Base-by-base conservation (phyloP, 768 basidiomycete genomes). In the Chalciporus piperatus region DNA sequence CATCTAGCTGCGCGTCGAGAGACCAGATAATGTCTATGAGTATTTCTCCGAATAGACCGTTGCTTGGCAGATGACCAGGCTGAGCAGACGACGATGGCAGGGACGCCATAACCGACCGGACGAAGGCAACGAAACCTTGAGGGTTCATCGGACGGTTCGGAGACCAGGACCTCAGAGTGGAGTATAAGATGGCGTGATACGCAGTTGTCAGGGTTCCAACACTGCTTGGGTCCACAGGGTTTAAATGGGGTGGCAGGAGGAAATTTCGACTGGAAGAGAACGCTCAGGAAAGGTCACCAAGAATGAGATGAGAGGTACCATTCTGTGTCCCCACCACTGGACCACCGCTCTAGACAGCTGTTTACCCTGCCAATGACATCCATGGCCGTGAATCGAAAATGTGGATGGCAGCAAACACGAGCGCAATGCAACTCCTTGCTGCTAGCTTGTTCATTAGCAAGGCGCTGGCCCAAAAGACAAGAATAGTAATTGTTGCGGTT, bases 1-100 rank as follows among this genome's bases (percentile, higher is more conserved):
- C 89, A 51, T 93, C 91, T 52, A 92, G 67, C 56, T 87, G 82
- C 33, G 80, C 75, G 69, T 93, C 92, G 41, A 89, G 66, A 17
- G 89, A 79, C 92, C 92, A 94, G 41, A 91, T 75, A 60, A 88
- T 76, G 64, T 94, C 92, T 19, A 94, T 78, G 3, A 93, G 72
- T 41, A 81, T 67, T 59, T 91, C 89, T 11, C 85, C 84, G 50
- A 92, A 81, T 1, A 75, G 58, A 1, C 70, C 54, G 3, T 69
- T 70, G 54, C 76, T 74, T 8, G 74, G 68, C 11, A 76, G 72
- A 42, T 73, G 68, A 35, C 58, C 55, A 16, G 67, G 56, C 23
- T 62, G 64, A 3, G 62, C 52, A n/a, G 80, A 79, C 6, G 87
- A 87, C 19, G 88, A 87, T 17, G 89, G 89, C 10, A 89, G 75